Evolutionary conservation across 2,329 filamentous ascomycete species (phyloP).

Genomic region (Colletotrichum gloeosporioides): DNA sequence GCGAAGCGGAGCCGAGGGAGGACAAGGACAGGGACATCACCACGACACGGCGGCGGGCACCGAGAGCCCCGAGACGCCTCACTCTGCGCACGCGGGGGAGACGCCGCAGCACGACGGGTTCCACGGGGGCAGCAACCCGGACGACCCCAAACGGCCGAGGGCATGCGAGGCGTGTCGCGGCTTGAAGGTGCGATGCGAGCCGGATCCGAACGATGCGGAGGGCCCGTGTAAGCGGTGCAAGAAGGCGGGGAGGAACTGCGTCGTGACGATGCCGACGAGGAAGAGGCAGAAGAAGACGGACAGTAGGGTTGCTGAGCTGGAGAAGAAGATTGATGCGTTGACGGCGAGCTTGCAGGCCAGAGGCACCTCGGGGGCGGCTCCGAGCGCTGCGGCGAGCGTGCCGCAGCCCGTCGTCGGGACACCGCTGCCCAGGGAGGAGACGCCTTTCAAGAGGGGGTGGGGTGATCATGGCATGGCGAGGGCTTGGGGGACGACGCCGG

Average conservation of each 20-base stretch:
- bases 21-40: not conserved
- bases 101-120: constrained; percentile 7
- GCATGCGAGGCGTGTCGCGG: constrained; percentile 79
- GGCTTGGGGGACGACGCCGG: not conserved
- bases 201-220: constrained; percentile 65
- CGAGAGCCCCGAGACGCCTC: constrained; percentile 10
- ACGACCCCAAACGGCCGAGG: constrained; percentile 69
- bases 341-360: constrained; percentile 77
- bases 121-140: constrained; percentile 21
- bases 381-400: constrained; percentile 22
- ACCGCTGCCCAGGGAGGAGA: not conserved
- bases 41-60: not conserved
- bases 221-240: constrained; percentile 77
- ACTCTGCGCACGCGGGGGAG: constrained; percentile 11
- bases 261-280: constrained; percentile 75
- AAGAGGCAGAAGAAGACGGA: constrained; percentile 94
- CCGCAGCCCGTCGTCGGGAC: not conserved
- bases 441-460: constrained; percentile 17
- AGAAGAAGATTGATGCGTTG: constrained; percentile 90
- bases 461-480: constrained; percentile 1
- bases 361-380: constrained; percentile 20
- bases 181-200: constrained; percentile 85
- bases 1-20: not conserved
- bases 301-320: constrained; percentile 85
- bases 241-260: constrained; percentile 79